phyloP scores from a whole-genome alignment of 2,329 filamentous ascomycete genomes.

The Cryphonectria carpinicola region DNA sequence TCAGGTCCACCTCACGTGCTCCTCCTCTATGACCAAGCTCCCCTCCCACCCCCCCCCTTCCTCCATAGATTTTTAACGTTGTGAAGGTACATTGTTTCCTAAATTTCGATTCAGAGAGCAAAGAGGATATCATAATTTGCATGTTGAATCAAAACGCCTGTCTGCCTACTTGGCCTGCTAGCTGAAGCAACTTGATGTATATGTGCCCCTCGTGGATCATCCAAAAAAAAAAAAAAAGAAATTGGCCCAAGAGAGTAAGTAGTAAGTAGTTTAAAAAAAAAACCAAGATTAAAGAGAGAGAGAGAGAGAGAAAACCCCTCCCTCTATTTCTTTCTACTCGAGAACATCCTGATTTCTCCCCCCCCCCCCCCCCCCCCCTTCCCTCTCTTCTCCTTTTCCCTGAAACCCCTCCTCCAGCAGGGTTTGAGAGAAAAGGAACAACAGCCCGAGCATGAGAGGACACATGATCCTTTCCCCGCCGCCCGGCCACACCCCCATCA shows the following conservation, averaged over 20 bases:
- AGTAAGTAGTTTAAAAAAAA: not conserved
- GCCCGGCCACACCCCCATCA: too few species aligned
- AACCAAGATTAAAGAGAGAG: not conserved
- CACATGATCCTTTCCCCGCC: too few species aligned
- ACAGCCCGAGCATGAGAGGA: too few species aligned
- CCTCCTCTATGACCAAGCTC: not conserved
- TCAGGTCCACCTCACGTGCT: not conserved
- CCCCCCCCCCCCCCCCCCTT: too few species aligned
- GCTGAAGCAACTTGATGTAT: not conserved
- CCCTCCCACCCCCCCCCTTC: not conserved
- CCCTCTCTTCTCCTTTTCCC: too few species aligned
- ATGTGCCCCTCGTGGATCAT: not conserved
- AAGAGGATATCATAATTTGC: not conserved
- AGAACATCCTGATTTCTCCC: too few species aligned
- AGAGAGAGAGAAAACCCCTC: not conserved
- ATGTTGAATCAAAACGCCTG: not conserved
- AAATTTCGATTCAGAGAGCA: not conserved
- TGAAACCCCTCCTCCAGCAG: too few species aligned
- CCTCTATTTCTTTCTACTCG: too few species aligned
- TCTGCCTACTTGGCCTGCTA: not conserved
- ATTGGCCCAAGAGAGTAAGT: not conserved
- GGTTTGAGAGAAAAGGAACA: too few species aligned
- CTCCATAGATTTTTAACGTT: not conserved
- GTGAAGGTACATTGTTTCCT: not conserved
- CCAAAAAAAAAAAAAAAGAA: not conserved